Evolutionary conservation across 805 yeast species (phyloP).

Genomic region (Grigorovia transvaalensis): DNA sequence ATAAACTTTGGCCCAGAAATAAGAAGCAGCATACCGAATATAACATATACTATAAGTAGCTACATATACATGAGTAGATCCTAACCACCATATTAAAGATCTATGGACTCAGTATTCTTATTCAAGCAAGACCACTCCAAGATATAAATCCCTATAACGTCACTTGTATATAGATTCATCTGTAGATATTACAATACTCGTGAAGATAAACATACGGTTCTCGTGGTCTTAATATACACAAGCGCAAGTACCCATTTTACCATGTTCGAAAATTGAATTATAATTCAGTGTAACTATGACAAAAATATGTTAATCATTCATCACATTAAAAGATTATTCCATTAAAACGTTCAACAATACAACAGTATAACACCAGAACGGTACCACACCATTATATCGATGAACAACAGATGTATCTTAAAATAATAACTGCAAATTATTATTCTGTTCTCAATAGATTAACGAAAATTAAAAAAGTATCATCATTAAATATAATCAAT

Average conservation of each 20-base stretch:
- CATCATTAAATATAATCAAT: conserved; percentile 17
- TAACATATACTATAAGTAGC: no score
- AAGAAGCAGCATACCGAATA: no score
- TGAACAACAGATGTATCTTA: conserved; percentile 7
- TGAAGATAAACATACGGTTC: background rate
- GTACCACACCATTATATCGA: conserved; percentile 2
- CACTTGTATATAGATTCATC: no score
- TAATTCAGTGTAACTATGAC: conserved; percentile 45
- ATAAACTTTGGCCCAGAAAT: no score
- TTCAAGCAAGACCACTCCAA: no score
- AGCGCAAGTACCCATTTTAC: background rate
- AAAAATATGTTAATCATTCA: conserved; percentile 41
- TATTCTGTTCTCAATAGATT: conserved; percentile 24
- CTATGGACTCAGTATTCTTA: no score
- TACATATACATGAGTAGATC: no score
- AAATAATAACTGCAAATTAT: conserved; percentile 13
- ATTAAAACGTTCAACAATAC: background rate
- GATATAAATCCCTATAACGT: no score
- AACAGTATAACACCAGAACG: conserved; percentile 16
- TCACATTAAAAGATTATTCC: conserved; percentile 42
- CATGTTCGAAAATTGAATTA: background rate
- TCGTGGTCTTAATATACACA: no score
- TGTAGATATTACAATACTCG: no score
- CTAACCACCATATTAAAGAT: no score
- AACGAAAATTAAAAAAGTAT: conserved; percentile 24